phyloP scores from a whole-genome alignment of 2,329 filamentous ascomycete species.

The Diplodia intermedia region DNA sequence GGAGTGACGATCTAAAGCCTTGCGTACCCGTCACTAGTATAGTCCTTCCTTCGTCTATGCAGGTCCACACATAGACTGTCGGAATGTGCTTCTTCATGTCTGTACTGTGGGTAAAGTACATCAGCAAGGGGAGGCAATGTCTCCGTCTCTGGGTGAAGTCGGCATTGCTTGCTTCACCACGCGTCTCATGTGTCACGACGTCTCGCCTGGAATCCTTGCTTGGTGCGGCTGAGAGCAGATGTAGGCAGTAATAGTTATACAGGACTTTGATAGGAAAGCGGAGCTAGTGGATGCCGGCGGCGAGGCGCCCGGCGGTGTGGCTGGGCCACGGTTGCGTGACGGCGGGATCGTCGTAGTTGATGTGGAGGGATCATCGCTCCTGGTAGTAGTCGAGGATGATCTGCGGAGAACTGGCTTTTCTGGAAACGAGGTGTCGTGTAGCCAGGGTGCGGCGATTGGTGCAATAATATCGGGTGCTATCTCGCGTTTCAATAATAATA shows the following conservation, averaged over 20 bases:
- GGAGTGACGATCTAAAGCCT: background rate
- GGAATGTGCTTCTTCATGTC: background rate
- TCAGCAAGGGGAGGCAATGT: conserved; percentile 13
- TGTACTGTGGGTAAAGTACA: conserved; percentile 2
- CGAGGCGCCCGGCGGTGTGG: conserved; percentile 7
- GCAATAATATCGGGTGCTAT: conserved; percentile 24
- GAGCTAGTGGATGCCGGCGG: background rate
- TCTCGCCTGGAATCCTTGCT: conserved; percentile 3
- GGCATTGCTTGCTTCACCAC: conserved; percentile 20
- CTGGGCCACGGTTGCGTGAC: conserved; percentile 5
- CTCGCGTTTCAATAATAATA: conserved; percentile 16
- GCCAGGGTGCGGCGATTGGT: conserved; percentile 10
- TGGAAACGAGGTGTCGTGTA: conserved; percentile 24
- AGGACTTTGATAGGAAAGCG: background rate
- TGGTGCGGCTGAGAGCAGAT: conserved; percentile 11
- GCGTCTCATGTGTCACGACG: conserved; percentile 28
- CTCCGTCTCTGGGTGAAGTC: conserved; percentile 12
- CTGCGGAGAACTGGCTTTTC: conserved; percentile 24
- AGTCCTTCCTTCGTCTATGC: conserved; percentile 6
- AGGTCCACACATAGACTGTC: conserved; percentile 12
- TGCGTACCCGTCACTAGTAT: conserved; percentile 7
- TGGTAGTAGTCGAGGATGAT: conserved; percentile 16
- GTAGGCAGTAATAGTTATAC: background rate
- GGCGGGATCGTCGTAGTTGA: conserved; percentile 24
- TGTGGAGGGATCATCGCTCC: conserved; percentile 23